phyloP scores from a whole-genome alignment of 129 eudicot genomes.

The Lactuca saligna region DNA sequence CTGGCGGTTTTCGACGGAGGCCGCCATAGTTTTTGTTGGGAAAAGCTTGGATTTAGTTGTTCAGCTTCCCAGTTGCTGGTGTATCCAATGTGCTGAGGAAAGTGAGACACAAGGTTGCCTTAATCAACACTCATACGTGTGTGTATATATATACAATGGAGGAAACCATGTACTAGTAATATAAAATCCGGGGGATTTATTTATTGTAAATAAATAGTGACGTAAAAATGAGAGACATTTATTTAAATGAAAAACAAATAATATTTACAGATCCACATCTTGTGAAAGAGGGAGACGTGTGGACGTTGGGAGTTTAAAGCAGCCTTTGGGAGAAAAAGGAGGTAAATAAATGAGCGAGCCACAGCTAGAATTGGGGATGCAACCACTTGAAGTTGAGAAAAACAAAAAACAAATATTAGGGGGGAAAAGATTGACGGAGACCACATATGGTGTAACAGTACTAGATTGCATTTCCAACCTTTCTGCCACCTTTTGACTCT shows the following conservation, averaged over 20 bases:
- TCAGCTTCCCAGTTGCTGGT: constrained; percentile 9
- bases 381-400: constrained; percentile 1
- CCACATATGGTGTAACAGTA: constrained; percentile 5
- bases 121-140: constrained; percentile 15
- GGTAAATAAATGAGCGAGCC: constrained; percentile 13
- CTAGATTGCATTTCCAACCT: constrained; percentile 10
- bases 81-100: constrained; percentile 22
- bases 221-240: constrained; percentile 15
- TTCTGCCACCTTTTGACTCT: constrained; percentile 6
- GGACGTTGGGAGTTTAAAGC: constrained; percentile 28
- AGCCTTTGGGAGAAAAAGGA: constrained; percentile 23
- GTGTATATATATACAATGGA: constrained; percentile 7
- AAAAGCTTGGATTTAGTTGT: background rate
- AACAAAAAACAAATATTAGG: background rate
- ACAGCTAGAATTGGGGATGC: constrained; percentile 4
- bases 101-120: constrained; percentile 32
- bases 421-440: constrained; percentile 5
- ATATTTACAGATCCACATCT: constrained; percentile 18
- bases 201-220: constrained; percentile 9
- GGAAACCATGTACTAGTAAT: background rate
- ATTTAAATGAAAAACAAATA: background rate
- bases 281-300: constrained; percentile 8
- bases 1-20: constrained; percentile 85
- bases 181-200: background rate
- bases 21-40: constrained; percentile 51